Percentiles rank a stretch among this genome's conserved stretches.
phyloP scores from a whole-genome alignment of 2,329 filamentous ascomycete species.

The Xylaria sp. region DNA sequence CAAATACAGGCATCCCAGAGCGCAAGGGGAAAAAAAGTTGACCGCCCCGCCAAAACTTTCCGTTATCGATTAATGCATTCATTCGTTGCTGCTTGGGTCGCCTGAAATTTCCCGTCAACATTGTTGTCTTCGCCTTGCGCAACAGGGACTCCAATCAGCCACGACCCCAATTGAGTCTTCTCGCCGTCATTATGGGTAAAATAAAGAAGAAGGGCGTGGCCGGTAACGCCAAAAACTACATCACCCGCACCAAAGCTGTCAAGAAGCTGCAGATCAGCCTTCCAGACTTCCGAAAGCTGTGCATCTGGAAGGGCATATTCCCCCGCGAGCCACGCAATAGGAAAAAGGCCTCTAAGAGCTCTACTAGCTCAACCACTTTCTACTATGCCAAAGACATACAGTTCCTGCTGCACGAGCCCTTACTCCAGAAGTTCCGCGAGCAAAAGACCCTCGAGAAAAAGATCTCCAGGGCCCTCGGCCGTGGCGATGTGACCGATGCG shows the following conservation, averaged over 20 bases:
- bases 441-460: conserved; percentile 98
- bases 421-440: conserved; percentile 93
- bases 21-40: conserved; percentile 42
- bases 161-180: conserved; percentile 34
- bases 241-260: conserved; percentile 95
- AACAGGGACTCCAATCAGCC: conserved; percentile 7
- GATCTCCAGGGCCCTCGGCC: conserved; percentile 89
- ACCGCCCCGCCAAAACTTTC: conserved; percentile 40
- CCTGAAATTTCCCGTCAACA: conserved; percentile 35
- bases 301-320: conserved; percentile 99
- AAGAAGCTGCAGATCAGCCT: conserved; percentile 98
- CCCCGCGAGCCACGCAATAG: conserved; percentile 95
- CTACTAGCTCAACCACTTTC: conserved; percentile 91
- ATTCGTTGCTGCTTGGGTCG: conserved; percentile 22
- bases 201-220: conserved; percentile 94
- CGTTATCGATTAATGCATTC: conserved; percentile 35
- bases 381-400: conserved; percentile 95
- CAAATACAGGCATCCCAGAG: conserved; percentile 29
- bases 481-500: conserved; percentile 90
- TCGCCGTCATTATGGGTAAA: conserved; percentile 66
- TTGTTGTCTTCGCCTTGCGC: conserved; percentile 19
- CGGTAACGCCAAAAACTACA: conserved; percentile 97
- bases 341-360: conserved; percentile 94
- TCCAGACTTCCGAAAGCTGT: conserved; percentile 96
- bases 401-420: conserved; percentile 95